Base-by-base conservation (phyloP, 2,329 filamentous ascomycete species). In the Plectosphaerella plurivora region DNA sequence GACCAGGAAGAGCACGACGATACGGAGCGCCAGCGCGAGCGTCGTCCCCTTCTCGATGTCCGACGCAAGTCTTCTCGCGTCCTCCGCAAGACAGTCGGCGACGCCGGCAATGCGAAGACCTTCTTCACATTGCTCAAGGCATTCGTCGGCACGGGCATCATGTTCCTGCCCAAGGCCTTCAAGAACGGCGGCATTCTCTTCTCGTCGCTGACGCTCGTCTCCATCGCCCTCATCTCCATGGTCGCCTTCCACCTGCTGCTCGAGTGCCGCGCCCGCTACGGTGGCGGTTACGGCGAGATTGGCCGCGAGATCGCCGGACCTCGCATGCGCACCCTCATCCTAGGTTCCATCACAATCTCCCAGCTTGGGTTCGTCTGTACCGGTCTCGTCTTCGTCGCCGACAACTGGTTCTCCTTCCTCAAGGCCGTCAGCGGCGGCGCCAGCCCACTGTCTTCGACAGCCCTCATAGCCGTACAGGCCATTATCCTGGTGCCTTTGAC, bases 71-170 rank as follows among this genome's bases (percentile, higher is more conserved):
- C 73, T 59, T 76, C 81, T 2, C 70, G 77, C 20, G 61, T 55
- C 33, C 50, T 61, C 48, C 60, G 63, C 47, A 45, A 73, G 67
- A 55, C 58, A 11, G 72, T 79, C 36, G 86, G 84, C 18, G 84
- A 88, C 60, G 86, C 88, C 2, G 79, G 80, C 50, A 86, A 81
- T n/a, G 70, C 79, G 39, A 88, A 89, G 70, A 86, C 88, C 0
- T 91, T 91, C 68, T 90, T 91, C 66, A 91, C 87, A 0, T 73
- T 91, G 10, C 73, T 91, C 49, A 91, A 91, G 66, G 87, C 88
- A 1, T 91, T 91, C 61, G 81, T 91, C 49, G 88, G 88, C 47
- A 91, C 88, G 1, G 88, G 88, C 55, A 91, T 91, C 65, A 89
- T 91, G 83, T 91, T 91, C 63, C 67, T 91, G 45, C 88, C 88